Evolutionary conservation across 352 stramenopile species (phyloP), one percentile per base, ranked within the genome.

Genomic region (Elongisporangium anandrum): DNA sequence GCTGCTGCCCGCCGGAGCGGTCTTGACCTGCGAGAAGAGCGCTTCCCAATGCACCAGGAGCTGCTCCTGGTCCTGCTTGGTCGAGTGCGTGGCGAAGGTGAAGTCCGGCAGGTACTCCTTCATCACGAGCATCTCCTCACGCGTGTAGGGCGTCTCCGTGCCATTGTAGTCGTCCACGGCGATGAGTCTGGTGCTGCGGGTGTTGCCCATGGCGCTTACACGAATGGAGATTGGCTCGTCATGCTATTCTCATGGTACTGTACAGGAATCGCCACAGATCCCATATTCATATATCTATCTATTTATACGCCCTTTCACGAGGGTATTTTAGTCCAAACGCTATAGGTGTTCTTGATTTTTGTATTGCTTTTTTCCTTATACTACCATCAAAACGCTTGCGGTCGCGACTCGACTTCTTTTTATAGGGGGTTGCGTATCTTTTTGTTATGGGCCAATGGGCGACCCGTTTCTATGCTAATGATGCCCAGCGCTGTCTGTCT

Each of bases 91-190:
- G 3, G 21, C 29, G n/a, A 64, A 62, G 0, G 59, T 22, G 24
- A 76, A 76, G 45, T 76, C 68, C 4, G 68, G 59, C 38, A 76
- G 52, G 41, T 58, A 68, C 56, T 70, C 63, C 24, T 52, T 41
- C 68, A 73, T 68, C 39, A 58, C 52, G 20, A 34, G 23, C 24
- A 64, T 55, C 6, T 75, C 64, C 1, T 52, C 20, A 7, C 54
- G 50, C 3, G 60, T 52, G 61, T 69, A 72, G 9, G 60, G 55
- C 3, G 57, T 67, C 39, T 23, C 19, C 12, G 48, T 39, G 6
- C 50, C 56, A 8, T 38, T 21, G 2, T 47, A 26, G 22, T 73
- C 58, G 41, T 69, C 59, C 23, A 69, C 68, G 3, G 58, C 56
- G 17, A 69, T 56, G 38, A 72, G 24, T 4, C 57, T 55, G 20